Conservation (phyloP, 1,139 yeast genomes). For the Insectozyma bohioensis region DNA sequence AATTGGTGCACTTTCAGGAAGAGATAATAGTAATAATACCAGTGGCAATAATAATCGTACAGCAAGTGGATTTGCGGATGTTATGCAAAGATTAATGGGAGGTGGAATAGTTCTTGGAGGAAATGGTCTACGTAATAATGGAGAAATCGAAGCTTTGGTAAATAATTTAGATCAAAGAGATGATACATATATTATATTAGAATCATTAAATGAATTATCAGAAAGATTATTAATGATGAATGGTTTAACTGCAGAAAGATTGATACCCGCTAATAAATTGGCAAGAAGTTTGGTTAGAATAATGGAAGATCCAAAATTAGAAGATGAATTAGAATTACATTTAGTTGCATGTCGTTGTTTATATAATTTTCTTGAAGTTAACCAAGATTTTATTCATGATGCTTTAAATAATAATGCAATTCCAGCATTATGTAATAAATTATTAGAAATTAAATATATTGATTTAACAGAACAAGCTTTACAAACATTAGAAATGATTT, state of each 20-base stretch:
- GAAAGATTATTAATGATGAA: constrained; percentile 70
- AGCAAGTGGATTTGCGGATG: constrained; percentile 30
- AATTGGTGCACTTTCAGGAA: constrained; percentile 22
- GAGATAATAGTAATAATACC: constrained; percentile 3
- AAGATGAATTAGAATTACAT: constrained; percentile 74
- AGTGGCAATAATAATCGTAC: constrained; percentile 9
- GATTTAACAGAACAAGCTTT: constrained; percentile 93
- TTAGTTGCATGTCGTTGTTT: constrained; percentile 83
- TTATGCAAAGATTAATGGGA: constrained; percentile 37
- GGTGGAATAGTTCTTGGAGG: constrained; percentile 38
- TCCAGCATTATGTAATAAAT: constrained; percentile 62
- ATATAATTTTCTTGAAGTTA: constrained; percentile 77
- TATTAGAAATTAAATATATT: constrained; percentile 76
- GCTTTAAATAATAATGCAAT: constrained; percentile 70
- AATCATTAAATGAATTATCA: constrained; percentile 62
- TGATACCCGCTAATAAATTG: constrained; percentile 61
- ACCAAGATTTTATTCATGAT: constrained; percentile 62
- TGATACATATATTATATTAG: constrained; percentile 50
- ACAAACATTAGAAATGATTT: constrained; percentile 70
- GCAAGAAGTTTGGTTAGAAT: constrained; percentile 58
- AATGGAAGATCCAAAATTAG: constrained; percentile 56
- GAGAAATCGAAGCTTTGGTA: constrained; percentile 36
- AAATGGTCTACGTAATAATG: constrained; percentile 16
- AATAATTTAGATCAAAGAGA: constrained; percentile 43
- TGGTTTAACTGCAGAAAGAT: constrained; percentile 59